Evolutionary conservation across 805 yeast species (phyloP).

Genomic region (Candida fluviatilis): DNA sequence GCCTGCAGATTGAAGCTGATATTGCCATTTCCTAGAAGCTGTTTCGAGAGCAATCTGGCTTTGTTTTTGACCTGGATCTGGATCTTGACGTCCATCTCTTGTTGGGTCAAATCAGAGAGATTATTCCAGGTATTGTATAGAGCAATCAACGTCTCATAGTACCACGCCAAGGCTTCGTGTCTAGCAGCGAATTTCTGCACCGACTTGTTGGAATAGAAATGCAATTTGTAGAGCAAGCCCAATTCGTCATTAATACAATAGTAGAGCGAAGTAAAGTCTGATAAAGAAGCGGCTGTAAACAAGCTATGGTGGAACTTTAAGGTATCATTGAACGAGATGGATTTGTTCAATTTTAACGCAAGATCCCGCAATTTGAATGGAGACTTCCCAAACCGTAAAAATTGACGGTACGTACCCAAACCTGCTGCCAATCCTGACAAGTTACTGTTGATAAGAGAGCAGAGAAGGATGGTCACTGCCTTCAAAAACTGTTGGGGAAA

Average conservation of each 20-base stretch:
- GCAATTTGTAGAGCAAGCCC: conserved; percentile 50
- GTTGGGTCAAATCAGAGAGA: conserved; percentile 38
- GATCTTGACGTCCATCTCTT: conserved; percentile 51
- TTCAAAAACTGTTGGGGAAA: conserved; percentile 36
- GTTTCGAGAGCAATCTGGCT: conserved; percentile 43
- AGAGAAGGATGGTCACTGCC: conserved; percentile 29
- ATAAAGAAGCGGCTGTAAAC: conserved; percentile 43
- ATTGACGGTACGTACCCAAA: conserved; percentile 58
- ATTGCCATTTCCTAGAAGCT: conserved; percentile 24
- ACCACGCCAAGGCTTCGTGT: conserved; percentile 70
- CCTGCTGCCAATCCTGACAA: conserved; percentile 43
- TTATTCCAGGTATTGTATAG: conserved; percentile 47
- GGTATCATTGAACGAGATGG: conserved; percentile 9
- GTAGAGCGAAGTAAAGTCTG: conserved; percentile 53
- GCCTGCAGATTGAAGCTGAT: conserved; percentile 7
- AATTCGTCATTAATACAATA: conserved; percentile 66
- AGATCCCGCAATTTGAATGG: conserved; percentile 52
- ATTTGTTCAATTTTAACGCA: conserved; percentile 21
- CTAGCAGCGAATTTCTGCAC: conserved; percentile 38
- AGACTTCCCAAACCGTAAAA: conserved; percentile 65
- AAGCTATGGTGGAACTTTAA: conserved; percentile 12
- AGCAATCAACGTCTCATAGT: conserved; percentile 56
- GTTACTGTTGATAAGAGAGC: conserved; percentile 37
- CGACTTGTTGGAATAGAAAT: conserved; percentile 37
- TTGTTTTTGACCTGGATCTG: conserved; percentile 59